Base-by-base conservation (phyloP, 768 basidiomycete genomes). In the Leccinum aurantiacum region DNA sequence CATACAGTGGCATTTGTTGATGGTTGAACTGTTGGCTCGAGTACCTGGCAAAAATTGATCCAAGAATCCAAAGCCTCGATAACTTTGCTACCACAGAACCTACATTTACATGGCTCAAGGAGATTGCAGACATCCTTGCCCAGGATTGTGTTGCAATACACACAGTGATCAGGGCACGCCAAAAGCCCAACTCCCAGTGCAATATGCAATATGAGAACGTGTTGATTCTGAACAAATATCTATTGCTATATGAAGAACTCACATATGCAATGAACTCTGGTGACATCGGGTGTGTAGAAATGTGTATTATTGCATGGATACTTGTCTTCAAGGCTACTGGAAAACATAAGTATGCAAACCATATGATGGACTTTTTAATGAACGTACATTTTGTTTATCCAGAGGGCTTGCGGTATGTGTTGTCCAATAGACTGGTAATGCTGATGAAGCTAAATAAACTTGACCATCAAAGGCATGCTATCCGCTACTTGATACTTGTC, bases 221-320 rank as follows among this genome's bases (percentile, higher is more conserved):
- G 0, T 37, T 76, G 9, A 56, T 78, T 0, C 29, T 63, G 3
- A 67, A 78, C 13, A 60, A 76, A 29, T 75, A 77, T 27, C 65
- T 76, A 8, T 47, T 79, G 1, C 69, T 80, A 0, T 82, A 82
- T 55, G 74, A 78, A 41, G 79, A 81, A 49, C 54, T 78, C 1
- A 64, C 66, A 0, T 68, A 74, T 60, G 67, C 69, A 0, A 74
- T 76, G 69, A 77, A 76, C 27, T 6, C 10, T 1, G 69, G 75
- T 0, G 75, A 77, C 33, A 75, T 77, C 48, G 71, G 72, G 0
- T 63, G 65, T 0, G 58, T 76, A 0, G 72, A 77, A 44, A 65
- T 54, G 0, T 64, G 56, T 1, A 69, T 75, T 13, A 24, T 63
- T 0, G 37, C 57, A 1, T 76, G 74, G 71, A 70, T 72, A 1